Base-by-base conservation (phyloP, 176 grass and related monocot genomes). In the Juncus effusus region DNA sequence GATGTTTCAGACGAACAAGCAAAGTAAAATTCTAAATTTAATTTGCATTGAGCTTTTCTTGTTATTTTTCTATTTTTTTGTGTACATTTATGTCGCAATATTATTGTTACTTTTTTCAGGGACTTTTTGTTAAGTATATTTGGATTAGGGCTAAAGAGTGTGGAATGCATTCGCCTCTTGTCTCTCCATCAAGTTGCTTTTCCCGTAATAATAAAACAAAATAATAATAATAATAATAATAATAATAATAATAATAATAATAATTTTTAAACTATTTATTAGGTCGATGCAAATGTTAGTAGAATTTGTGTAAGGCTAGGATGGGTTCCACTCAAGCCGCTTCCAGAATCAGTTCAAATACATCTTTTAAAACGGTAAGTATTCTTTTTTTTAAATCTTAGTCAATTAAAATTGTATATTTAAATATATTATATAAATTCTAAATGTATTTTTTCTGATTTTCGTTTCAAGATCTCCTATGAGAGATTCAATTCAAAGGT, bases 241-340 rank as follows among this genome's bases (percentile, higher is more conserved):
- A 6, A 38, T 78, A 8, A 16, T 77, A 16, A 62, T 54, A 54
- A 71, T 62, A 16, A 10, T 45, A 63, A 38, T 40, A 45, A 56
- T 62, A 12, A 74, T 50, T 52, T 15, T 7, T 61, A 16, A 70
- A 14, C 63, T n/a, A 54, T 42, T 64, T 19, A 67, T 59, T 60
- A 99, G 94, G 94, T 99, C 58, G 94, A 99, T 59, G 93, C 94
- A 2, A 99, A 99, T 90, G 94, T 99, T 76, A 85, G 88, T 59
- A 85, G 94, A 16, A 93, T 99, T 82, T 86, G 85, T 51, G 94
- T 99, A 71, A 84, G 94, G 51, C 69, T 99, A 61, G 94, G 94
- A 79, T 99, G 94, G 94, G 94, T 99, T 42, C 94, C 94, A 36
- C 81, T 99, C 74, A 83, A 90, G 73, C 94, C 94, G 51, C 81